Conservation (phyloP, 2,329 filamentous ascomycete genomes). For the Zelopaecilomyces penicillatus region DNA sequence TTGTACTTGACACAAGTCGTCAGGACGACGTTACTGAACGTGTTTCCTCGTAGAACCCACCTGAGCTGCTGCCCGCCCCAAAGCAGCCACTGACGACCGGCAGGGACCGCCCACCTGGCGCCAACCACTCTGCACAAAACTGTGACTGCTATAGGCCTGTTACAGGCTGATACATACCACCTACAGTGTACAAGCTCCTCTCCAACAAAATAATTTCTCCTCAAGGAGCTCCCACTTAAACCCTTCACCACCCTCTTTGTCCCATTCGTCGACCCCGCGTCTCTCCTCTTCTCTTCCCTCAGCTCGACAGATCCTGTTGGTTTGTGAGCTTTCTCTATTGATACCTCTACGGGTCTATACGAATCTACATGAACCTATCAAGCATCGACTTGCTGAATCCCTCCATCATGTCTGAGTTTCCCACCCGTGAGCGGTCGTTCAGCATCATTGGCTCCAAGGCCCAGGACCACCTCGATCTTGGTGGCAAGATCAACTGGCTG, state of each 20-base stretch:
- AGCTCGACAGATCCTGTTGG: slow-evolving; percentile 1
- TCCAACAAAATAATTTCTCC: too few relatives aligned
- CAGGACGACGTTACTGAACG: too few relatives aligned
- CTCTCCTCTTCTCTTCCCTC: not conserved
- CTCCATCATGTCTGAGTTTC: slow-evolving; percentile 24
- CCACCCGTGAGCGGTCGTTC: slow-evolving; percentile 23
- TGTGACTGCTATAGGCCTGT: too few relatives aligned
- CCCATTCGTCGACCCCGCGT: not conserved
- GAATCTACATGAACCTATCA: not conserved
- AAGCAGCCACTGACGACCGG: too few relatives aligned
- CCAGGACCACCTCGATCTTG: slow-evolving; percentile 77
- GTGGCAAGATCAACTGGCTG: slow-evolving; percentile 60
- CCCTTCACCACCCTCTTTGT: not conserved
- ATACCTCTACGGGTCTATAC: not conserved
- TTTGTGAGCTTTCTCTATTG: not conserved
- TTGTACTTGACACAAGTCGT: too few relatives aligned
- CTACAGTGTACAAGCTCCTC: too few relatives aligned
- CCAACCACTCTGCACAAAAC: too few relatives aligned
- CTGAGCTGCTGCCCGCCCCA: too few relatives aligned
- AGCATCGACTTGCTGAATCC: not conserved
- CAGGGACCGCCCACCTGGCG: too few relatives aligned
- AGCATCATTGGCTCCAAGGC: slow-evolving; percentile 54
- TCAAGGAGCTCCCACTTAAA: not conserved
- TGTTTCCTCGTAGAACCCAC: too few relatives aligned
- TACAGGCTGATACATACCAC: too few relatives aligned